Conservation (phyloP, 768 basidiomycete genomes). For the Gautieria morchelliformis region DNA sequence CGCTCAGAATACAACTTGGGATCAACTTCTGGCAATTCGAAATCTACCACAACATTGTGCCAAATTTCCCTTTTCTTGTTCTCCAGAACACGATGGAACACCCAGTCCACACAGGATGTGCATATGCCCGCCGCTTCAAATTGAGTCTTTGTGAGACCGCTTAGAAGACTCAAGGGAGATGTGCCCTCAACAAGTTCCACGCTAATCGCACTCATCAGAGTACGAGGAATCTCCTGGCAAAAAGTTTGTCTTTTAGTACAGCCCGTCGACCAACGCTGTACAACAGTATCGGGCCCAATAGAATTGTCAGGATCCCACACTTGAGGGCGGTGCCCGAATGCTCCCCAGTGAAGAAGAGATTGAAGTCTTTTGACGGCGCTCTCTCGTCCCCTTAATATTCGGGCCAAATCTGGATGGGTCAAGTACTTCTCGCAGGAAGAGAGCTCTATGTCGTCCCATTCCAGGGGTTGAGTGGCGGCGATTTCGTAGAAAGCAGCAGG, state of each 20-base stretch:
- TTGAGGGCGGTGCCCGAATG: not conserved
- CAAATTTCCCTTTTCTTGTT: not conserved
- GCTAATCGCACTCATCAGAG: not conserved
- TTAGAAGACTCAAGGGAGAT: not conserved
- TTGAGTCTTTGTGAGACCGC: not conserved
- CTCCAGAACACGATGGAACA: not conserved
- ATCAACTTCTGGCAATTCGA: not conserved
- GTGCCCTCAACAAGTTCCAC: not conserved
- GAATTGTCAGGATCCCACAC: not conserved
- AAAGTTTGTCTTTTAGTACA: too few relatives aligned
- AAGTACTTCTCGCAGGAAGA: not conserved
- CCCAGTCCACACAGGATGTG: not conserved
- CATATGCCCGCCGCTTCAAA: not conserved
- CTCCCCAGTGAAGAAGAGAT: not conserved
- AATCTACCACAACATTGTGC: not conserved
- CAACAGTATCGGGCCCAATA: not conserved
- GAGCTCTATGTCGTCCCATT: not conserved
- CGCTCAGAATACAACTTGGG: not conserved
- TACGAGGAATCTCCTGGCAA: not conserved
- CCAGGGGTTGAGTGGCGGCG: not conserved
- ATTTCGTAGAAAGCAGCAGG: slow-evolving; percentile 2
- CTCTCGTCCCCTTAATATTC: not conserved
- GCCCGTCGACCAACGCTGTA: not conserved
- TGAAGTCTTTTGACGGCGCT: not conserved
- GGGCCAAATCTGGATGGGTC: not conserved